Percentiles rank a stretch among this genome's conserved stretches.
These are phyloP conservation scores for Bacidia rubella DNA, from an alignment of 495 filamentous ascomycete genomes.

Conservation along the genomic window DNA sequence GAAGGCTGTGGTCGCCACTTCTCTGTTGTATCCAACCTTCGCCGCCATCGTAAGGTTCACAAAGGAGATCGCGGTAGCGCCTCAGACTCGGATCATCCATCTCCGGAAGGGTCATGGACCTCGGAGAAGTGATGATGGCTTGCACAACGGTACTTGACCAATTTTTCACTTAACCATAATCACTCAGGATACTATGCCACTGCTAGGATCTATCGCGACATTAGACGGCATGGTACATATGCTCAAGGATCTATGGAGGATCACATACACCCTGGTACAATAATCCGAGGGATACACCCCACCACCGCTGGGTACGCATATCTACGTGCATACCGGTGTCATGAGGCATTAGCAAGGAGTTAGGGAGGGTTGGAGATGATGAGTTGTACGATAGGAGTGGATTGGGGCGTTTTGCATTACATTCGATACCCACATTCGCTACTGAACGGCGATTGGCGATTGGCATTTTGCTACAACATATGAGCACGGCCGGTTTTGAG, in stretches of 20 bases:
- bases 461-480: conserved; percentile 1
- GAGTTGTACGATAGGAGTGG: background rate
- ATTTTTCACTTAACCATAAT: background rate
- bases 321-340: background rate
- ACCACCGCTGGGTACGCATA: background rate
- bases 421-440: conserved; percentile 20
- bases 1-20: conserved; percentile 94
- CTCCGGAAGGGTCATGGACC: conserved; percentile 19
- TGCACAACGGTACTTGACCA: background rate
- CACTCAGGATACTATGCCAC: background rate
- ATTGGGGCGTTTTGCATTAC: background rate
- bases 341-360: background rate
- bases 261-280: too few relatives aligned
- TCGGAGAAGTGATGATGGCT: conserved; percentile 14
- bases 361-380: background rate
- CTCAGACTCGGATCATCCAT: conserved; percentile 13
- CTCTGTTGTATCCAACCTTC: conserved; percentile 92
- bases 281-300: too few relatives aligned
- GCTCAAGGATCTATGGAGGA: conserved; percentile 1
- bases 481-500: too few relatives aligned
- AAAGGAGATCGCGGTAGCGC: conserved; percentile 48
- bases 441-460: conserved; percentile 3
- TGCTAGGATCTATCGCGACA: background rate
- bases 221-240: background rate
- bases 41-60: conserved; percentile 93